phyloP scores from a whole-genome alignment of 2,329 filamentous ascomycete genomes.

The Mycosphaerella arachidis region DNA sequence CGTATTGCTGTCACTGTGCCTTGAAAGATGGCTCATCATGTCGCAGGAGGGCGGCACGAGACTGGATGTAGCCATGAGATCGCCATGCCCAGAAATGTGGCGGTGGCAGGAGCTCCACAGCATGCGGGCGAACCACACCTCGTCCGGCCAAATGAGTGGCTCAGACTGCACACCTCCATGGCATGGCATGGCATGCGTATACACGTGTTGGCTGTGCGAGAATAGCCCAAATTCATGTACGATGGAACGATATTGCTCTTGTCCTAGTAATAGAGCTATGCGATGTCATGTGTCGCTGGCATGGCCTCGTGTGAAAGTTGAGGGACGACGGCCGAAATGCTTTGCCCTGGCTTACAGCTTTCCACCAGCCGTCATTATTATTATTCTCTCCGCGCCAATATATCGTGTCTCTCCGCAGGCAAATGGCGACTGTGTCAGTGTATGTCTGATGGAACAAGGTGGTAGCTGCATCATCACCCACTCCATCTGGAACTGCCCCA shows the following conservation, averaged over 20 bases:
- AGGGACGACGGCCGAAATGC: background rate
- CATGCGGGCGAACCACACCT: background rate
- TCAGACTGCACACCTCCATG: background rate
- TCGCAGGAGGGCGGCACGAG: background rate
- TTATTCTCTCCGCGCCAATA: too few relatives aligned
- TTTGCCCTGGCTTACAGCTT: background rate
- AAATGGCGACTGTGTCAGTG: too few relatives aligned
- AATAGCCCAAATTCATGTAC: background rate
- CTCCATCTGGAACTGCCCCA: too few relatives aligned
- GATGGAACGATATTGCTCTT: background rate
- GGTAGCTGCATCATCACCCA: too few relatives aligned
- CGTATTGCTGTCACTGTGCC: background rate
- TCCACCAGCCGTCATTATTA: too few relatives aligned
- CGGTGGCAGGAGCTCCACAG: background rate
- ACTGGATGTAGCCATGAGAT: background rate
- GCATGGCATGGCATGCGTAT: background rate
- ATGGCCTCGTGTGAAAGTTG: background rate
- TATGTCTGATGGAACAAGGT: too few relatives aligned
- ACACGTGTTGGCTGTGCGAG: background rate
- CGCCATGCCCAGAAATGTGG: background rate
- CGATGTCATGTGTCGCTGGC: background rate
- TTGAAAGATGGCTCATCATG: background rate
- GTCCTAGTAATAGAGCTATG: background rate
- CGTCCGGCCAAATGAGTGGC: background rate
- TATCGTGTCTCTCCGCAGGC: too few relatives aligned